These are phyloP conservation scores for Albizia julibrissin DNA, from an alignment of 306 rosid species.

Conservation along the genomic window DNA sequence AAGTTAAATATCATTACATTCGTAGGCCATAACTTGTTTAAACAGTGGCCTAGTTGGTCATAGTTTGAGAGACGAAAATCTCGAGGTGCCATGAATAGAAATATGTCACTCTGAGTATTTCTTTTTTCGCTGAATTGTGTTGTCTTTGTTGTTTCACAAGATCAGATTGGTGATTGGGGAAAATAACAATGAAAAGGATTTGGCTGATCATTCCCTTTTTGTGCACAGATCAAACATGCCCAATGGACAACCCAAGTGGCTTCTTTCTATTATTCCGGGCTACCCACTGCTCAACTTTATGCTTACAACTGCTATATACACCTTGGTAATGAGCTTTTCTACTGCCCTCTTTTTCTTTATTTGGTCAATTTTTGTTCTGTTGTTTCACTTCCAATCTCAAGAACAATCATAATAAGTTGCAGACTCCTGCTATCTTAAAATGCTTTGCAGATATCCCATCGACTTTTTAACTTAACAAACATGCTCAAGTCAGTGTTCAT, in stretches of 20 bases:
- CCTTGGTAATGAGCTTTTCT: slow-evolving; percentile 56
- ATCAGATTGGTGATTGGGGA: slow-evolving; percentile 10
- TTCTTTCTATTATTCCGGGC: slow-evolving; percentile 84
- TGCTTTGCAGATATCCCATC: slow-evolving; percentile 73
- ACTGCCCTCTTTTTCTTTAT: not conserved
- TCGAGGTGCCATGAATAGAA: not conserved
- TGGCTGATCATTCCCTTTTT: slow-evolving; percentile 30
- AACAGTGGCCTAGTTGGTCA: slow-evolving; percentile 24
- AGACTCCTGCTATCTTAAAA: slow-evolving; percentile 34
- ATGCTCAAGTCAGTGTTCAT: slow-evolving; percentile 77
- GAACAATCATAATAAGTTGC: slow-evolving; percentile 24
- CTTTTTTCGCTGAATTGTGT: not conserved
- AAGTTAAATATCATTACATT: slow-evolving; percentile 18
- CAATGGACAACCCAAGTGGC: slow-evolving; percentile 98
- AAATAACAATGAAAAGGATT: slow-evolving; percentile 20
- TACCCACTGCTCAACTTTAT: slow-evolving; percentile 91
- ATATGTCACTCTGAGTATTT: slow-evolving; percentile 7
- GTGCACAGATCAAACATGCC: slow-evolving; percentile 77
- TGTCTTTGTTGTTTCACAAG: slow-evolving; percentile 25
- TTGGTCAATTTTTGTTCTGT: slow-evolving; percentile 1
- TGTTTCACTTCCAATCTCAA: slow-evolving; percentile 20
- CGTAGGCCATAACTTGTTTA: slow-evolving; percentile 20
- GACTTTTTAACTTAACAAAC: slow-evolving; percentile 87
- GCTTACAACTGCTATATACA: slow-evolving; percentile 83
- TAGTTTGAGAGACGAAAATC: slow-evolving; percentile 16